Base-by-base conservation (phyloP, 768 basidiomycete species). In the Tricholoma flavovirens region DNA sequence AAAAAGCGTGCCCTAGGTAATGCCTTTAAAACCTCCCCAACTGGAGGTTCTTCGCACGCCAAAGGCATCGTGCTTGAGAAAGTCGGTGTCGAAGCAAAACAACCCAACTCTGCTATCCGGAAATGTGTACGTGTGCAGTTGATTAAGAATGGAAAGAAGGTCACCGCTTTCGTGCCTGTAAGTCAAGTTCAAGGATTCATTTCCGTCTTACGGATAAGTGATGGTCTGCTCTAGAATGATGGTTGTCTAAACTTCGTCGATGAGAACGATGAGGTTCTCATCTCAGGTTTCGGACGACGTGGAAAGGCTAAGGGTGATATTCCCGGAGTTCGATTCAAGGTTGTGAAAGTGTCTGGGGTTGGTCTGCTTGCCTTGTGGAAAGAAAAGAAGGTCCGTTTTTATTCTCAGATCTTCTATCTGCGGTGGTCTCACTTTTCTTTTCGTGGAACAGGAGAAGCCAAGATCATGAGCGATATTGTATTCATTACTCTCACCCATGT, bases 261-360 rank as follows among this genome's bases (percentile, higher is more conserved):
- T 68, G 96, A 98, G 83, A 97, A 98, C 80, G 95, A 98, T 75
- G 95, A 98, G 77, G 97, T 99, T 64, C 88, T 97, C 64, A 98
- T 98, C 74, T 98, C 96, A 62, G 96, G 97, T 77, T 99, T 99
- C 84, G 97, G 97, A 87, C 93, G 97, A 72, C 86, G 95, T 66
- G 97, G 97, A 64, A 98, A 98, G 80, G 96, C 96, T 60, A 99
- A 98, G 84, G 97, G 92, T 87, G 96, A 98, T 90, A 98, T 99
- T 77, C 97, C 97, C 40, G 95, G 97, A 84, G 96, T 98, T 63
- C 93, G 96, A 62, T 98, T 98, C 89, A 98, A 99, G 79, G 87
- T 98, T 65, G 97, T 99, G 67, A 98, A 99, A 81, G 97, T 99
- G 42, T 98, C 97, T 54, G 97, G 97, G 71, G 97, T 99, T 64